Evolutionary conservation across 441 rosid genomes (phyloP), one percentile per base, ranked within the genome.

Genomic region (Daphne laureola): DNA sequence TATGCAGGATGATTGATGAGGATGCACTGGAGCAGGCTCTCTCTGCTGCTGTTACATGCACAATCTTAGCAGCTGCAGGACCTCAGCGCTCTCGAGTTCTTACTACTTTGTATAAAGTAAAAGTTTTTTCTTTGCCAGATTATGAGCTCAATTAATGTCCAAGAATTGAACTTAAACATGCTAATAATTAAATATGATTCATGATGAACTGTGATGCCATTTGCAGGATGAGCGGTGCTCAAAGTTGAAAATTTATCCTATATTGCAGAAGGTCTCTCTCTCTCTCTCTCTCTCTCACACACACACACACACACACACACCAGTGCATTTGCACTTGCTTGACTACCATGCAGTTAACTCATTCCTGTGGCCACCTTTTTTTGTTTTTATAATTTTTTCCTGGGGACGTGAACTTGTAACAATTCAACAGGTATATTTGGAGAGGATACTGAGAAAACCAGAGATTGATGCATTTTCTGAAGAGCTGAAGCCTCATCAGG

Each of bases 21-120:
- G 95, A 88, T 69, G 96, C 96, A 40, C 58, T 84, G 64, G 96
- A 90, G 73, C 95, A 84, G 58, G 98, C 99, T 54, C 70, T 90
- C 35, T 73, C 96, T 26, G 96, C 96, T 80, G 96, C 98, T 71
- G 96, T 94, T 66, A 94, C 99, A 47, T 86, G 96, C 65, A 90
- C 99, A 55, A 90, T 90, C 68, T 76, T 90, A 74, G 99, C 96
- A 68, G 99, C 88, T 60, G 99, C 96, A 0, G 98, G 98, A 68
- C 99, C 99, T 74, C 99, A 86, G 61, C 90, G 98, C 26, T 94
- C 99, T 55, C 92, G 96, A 69, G 96, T 94, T 61, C 98, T 94
- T 64, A 98, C 98, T 26, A 90, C 96, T 62, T 67, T 90, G 46
- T 90, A 94, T 73, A 94, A 90, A 76, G 99, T 90, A 80, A 73